A percentile compares a stretch with the other conserved stretches of the same genome.
These are phyloP conservation scores for Copromyces sp. DNA, from an alignment of 495 filamentous ascomycete species.

Conservation along the genomic window DNA sequence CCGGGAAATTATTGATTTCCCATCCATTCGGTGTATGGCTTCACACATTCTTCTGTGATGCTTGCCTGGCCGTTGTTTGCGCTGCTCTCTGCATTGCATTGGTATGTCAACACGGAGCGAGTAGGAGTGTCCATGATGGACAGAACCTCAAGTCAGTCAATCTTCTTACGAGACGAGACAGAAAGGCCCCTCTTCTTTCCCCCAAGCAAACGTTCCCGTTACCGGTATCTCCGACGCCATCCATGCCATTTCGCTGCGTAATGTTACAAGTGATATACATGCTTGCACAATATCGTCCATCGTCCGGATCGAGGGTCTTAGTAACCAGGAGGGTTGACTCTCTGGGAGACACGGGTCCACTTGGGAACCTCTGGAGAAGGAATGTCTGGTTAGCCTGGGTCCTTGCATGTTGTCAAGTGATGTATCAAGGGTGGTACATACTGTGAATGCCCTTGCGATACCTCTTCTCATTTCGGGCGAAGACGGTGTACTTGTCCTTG, in stretches of 20 bases:
- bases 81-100: background rate
- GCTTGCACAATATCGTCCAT: background rate
- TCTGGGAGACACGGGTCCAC: conserved; percentile 89
- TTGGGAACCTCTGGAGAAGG: conserved; percentile 66
- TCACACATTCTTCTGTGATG: conserved; percentile 6
- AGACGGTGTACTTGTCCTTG: conserved; percentile 95
- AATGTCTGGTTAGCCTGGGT: conserved; percentile 9
- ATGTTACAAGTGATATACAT: conserved; percentile 17
- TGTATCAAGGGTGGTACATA: conserved; percentile 39
- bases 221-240: background rate
- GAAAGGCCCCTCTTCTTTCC: background rate
- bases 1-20: background rate
- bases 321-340: conserved; percentile 89
- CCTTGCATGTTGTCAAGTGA: background rate
- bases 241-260: conserved; percentile 9
- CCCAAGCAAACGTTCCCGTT: background rate
- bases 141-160: background rate
- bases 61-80: background rate
- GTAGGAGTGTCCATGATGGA: background rate
- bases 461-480: conserved; percentile 87
- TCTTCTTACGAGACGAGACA: background rate
- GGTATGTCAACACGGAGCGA: background rate
- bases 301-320: conserved; percentile 33
- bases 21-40: background rate
- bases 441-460: conserved; percentile 97